Conservation (phyloP, 179 eudicot genomes). For the Pouteria campechiana region DNA sequence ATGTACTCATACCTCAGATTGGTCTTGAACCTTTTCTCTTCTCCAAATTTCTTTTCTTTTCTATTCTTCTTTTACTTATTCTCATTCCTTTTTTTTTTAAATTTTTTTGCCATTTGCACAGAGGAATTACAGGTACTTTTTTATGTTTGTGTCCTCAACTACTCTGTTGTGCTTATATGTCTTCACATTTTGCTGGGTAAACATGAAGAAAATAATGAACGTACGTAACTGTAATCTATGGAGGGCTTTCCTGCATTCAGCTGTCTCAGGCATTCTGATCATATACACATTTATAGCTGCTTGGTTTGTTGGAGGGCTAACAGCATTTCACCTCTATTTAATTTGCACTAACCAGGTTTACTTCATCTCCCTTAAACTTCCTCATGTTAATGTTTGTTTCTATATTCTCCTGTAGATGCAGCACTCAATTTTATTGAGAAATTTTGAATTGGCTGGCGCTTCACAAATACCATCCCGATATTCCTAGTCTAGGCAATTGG, state of each 20-base stretch:
- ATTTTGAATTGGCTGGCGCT: too few species aligned
- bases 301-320: conserved; percentile 90
- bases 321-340: conserved; percentile 69
- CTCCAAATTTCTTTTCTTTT: neutral
- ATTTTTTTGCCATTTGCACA: conserved; percentile 13
- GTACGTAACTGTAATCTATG: conserved; percentile 29
- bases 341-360: conserved; percentile 65
- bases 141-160: conserved; percentile 65
- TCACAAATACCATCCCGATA: too few species aligned
- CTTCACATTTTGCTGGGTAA: conserved; percentile 51
- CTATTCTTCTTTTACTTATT: neutral
- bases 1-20: too few species aligned
- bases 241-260: conserved; percentile 60
- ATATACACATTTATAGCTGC: conserved; percentile 50
- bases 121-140: conserved; percentile 78
- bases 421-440: too few species aligned
- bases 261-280: conserved; percentile 57
- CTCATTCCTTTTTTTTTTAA: neutral
- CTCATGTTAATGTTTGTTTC: too few species aligned
- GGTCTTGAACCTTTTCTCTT: too few species aligned
- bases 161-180: conserved; percentile 63
- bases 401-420: neutral
- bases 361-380: conserved; percentile 1
- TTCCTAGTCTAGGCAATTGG: too few species aligned
- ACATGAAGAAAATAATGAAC: conserved; percentile 39